Conservation (phyloP, 164 flowering plant species). For the Brasenia schreberi region DNA sequence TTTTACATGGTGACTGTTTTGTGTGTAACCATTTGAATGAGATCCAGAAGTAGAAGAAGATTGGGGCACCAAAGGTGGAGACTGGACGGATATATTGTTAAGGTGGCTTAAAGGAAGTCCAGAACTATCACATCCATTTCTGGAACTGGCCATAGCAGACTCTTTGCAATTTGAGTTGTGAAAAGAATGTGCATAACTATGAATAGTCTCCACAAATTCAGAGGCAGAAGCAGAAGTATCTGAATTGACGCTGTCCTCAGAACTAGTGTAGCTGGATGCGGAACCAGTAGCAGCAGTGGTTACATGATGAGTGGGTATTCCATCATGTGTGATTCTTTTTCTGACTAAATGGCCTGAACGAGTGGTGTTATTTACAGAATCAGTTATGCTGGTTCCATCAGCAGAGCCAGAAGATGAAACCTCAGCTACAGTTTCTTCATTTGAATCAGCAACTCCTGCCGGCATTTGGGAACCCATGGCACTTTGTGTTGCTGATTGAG, state of each 20-base stretch:
- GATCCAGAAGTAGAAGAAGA: background rate
- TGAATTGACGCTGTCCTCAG: constrained; percentile 11
- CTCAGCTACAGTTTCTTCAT: constrained; percentile 6
- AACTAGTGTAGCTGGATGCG: constrained; percentile 1
- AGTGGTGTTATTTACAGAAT: constrained; percentile 17
- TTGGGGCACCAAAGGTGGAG: background rate
- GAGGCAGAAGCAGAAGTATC: constrained; percentile 17
- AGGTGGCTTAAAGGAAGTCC: background rate
- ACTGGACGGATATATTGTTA: background rate
- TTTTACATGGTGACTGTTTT: background rate
- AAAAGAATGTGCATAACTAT: constrained; percentile 11
- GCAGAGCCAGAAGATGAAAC: constrained; percentile 18
- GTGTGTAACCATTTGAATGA: background rate
- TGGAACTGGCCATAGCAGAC: constrained; percentile 8
- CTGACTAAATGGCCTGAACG: constrained; percentile 12
- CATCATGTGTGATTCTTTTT: background rate
- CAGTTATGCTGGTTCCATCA: constrained; percentile 8
- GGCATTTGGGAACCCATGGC: constrained; percentile 8
- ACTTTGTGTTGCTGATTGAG: constrained; percentile 11
- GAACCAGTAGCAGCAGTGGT: background rate
- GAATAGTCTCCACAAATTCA: constrained; percentile 29
- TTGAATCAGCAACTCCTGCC: constrained; percentile 6
- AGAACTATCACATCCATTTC: constrained; percentile 15
- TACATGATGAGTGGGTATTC: background rate
- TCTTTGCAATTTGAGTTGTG: constrained; percentile 9